These are phyloP conservation scores for Yarrowia sp. DNA, from an alignment of 805 yeast species.

Conservation along the genomic window DNA sequence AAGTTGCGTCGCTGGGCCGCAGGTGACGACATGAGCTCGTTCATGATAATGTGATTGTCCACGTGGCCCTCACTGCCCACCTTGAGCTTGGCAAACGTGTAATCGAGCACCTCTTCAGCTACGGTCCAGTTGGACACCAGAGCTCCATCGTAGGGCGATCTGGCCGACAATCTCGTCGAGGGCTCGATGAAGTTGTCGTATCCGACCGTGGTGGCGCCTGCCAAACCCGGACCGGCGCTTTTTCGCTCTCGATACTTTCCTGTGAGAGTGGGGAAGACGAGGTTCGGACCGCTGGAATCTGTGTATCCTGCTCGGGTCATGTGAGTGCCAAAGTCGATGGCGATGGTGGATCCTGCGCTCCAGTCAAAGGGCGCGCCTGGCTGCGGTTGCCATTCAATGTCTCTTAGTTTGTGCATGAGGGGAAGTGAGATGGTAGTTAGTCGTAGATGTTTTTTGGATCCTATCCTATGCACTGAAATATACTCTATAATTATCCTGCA, in stretches of 20 bases:
- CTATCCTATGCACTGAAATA: neutral
- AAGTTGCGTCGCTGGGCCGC: conserved; percentile 71
- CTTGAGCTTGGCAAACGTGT: conserved; percentile 78
- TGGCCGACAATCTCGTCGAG: conserved; percentile 68
- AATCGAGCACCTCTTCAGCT: conserved; percentile 81
- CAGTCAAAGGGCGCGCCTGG: conserved; percentile 59
- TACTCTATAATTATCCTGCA: too few relatives aligned
- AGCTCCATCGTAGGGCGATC: conserved; percentile 86
- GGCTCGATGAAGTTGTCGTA: conserved; percentile 79
- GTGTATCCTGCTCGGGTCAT: conserved; percentile 53
- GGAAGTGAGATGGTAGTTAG: neutral
- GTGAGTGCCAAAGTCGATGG: conserved; percentile 83
- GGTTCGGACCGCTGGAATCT: conserved; percentile 53
- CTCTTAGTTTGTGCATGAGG: conserved; percentile 23
- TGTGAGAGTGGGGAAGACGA: conserved; percentile 70
- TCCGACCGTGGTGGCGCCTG: conserved; percentile 74
- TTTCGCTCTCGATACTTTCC: conserved; percentile 83
- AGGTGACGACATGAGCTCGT: conserved; percentile 78
- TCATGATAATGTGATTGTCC: conserved; percentile 79
- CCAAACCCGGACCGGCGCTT: conserved; percentile 53
- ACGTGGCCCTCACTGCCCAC: conserved; percentile 62
- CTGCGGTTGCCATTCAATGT: conserved; percentile 47
- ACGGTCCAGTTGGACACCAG: conserved; percentile 92
- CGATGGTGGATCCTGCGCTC: conserved; percentile 71
- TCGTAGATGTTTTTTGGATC: neutral